Base-by-base conservation (phyloP, 208 protist species). In the Trypanosomatidae sp. region DNA sequence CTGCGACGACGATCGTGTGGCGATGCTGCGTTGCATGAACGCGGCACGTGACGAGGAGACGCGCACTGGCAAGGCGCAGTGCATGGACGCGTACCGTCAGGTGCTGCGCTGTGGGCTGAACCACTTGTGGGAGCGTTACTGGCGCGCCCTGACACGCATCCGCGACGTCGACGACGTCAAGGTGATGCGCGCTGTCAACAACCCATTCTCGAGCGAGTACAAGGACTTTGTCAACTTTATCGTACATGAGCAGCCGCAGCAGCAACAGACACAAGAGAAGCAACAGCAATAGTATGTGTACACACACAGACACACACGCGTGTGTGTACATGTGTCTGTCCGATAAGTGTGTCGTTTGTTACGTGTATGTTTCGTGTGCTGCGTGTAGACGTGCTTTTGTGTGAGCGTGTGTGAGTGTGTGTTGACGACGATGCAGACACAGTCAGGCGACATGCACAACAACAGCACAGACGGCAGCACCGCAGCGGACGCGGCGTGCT, bases 81-180 rank as follows among this genome's bases (percentile, higher is more conserved):
- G 82, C 48, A 54, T 51, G 32, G 43, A 44, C 6, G 43, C 44
- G 30, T 91, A 88, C 56, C 59, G 56, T n/a, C 18, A 35, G 6
- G 33, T 84, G 50, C 43, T 91, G 24, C 70, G 77, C n/a, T 91
- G 82, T 51, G 82, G 82, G 39, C 52, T 91, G 28, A 87, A 91
- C 43, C 73, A 88, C 40, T 24, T 82, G 49, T 91, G 73, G 71
- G 77, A 91, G 47, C 58, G 68, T 13, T 91, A 91, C 53, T 91
- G 82, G 77, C 65, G 77, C 42, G 60, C 69, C 18, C 43, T 91
- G 8, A 80, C 70, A 0, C 56, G 72, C 26, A 78, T 91, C 51
- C 66, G 73, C 27, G 77, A 85, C 46, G 57, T 61, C 4, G 82
- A 91, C 18, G 71, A 87, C 40, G 82, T 66, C 40, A 67, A 85